A percentile compares a stretch with the other conserved stretches of the same genome.
Evolutionary conservation across 768 basidiomycete species (phyloP).

Genomic region (Artomyces pyxidatus): DNA sequence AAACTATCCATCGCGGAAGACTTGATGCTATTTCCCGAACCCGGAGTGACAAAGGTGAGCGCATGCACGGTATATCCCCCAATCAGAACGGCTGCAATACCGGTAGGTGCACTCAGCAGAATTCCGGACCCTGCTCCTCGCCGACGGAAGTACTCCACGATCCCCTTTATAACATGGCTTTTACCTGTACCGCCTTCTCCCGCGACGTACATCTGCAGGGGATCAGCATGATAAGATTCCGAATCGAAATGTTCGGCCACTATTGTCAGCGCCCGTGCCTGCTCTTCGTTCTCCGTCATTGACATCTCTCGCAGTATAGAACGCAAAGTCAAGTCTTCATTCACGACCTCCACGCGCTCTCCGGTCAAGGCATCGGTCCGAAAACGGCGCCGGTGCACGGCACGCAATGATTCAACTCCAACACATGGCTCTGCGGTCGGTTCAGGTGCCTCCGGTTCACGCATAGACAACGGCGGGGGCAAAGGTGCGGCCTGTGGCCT

Average conservation of each 20-base stretch:
- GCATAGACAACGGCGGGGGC: too few species aligned
- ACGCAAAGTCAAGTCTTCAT: neutral
- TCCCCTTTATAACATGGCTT: neutral
- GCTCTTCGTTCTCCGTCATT: neutral
- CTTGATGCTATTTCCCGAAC: neutral
- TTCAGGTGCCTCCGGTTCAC: too few species aligned
- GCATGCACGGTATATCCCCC: slow-evolving; percentile 24
- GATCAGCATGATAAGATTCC: neutral
- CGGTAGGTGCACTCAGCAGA: slow-evolving; percentile 2
- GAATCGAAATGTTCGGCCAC: neutral
- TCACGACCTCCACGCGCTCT: neutral
- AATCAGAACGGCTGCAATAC: slow-evolving; percentile 22
- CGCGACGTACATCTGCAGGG: neutral
- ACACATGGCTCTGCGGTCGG: too few species aligned
- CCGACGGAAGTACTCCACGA: neutral
- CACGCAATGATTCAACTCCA: too few species aligned
- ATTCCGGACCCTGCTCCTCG: neutral
- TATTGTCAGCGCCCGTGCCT: neutral
- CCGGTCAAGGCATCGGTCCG: too few species aligned
- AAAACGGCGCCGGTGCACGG: too few species aligned
- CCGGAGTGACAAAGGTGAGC: slow-evolving; percentile 13
- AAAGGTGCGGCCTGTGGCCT: too few species aligned
- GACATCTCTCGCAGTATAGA: neutral
- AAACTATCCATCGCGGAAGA: neutral
- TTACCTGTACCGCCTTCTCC: neutral